A percentile compares a stretch with the other conserved stretches of the same genome.
Conservation (phyloP, 2,329 filamentous ascomycete genomes). For the Penicillium hesseltinei region DNA sequence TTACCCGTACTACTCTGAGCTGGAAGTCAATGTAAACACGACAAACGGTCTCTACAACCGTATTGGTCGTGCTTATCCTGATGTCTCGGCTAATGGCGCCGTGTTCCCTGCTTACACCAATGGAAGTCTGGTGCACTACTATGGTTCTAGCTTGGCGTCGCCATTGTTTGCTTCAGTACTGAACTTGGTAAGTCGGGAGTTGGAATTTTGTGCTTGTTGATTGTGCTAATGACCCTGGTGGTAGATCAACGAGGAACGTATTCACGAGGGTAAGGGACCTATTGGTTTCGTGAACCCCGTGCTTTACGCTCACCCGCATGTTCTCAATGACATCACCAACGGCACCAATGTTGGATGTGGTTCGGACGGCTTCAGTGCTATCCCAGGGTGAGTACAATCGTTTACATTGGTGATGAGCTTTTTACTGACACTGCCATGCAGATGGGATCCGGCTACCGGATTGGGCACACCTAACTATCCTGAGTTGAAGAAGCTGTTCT, state of each 20-base stretch:
- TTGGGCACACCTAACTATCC: conserved; percentile 34
- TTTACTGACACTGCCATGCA: conserved; percentile 3
- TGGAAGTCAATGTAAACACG: conserved; percentile 36
- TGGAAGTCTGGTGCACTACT: conserved; percentile 22
- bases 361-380: conserved; percentile 29
- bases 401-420: neutral
- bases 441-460: conserved; percentile 34
- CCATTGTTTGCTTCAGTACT: conserved; percentile 33
- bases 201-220: neutral
- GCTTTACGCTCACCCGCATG: conserved; percentile 36
- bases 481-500: conserved; percentile 30
- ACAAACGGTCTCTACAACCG: conserved; percentile 45
- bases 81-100: conserved; percentile 49
- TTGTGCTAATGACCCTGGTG: neutral
- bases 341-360: conserved; percentile 34
- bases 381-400: conserved; percentile 19
- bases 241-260: conserved; percentile 50
- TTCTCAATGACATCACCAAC: conserved; percentile 45
- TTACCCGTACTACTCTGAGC: conserved; percentile 32
- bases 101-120: conserved; percentile 25
- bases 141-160: conserved; percentile 29
- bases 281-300: conserved; percentile 55
- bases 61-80: conserved; percentile 50
- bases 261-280: conserved; percentile 46
- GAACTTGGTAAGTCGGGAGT: conserved; percentile 24